phyloP scores from a whole-genome alignment of 345 rosid genomes.

The Pelargonium nanum region DNA sequence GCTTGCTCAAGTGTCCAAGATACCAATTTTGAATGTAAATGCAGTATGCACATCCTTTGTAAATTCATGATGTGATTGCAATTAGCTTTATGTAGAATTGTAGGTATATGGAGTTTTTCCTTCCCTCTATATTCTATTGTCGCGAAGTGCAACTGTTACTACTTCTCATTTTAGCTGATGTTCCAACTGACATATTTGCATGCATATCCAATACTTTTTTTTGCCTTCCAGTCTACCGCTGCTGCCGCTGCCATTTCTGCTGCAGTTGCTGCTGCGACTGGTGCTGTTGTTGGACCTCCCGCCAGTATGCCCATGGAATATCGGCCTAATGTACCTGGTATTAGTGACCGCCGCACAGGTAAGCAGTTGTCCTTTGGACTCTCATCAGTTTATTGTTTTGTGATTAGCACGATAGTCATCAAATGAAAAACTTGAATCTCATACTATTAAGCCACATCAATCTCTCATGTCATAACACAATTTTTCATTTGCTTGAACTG shows the following conservation, averaged over 20 bases:
- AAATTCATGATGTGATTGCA: background rate
- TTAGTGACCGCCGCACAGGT: slow-evolving; percentile 63
- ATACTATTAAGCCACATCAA: background rate
- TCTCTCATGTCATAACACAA: too few species aligned
- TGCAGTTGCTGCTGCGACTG: slow-evolving; percentile 1
- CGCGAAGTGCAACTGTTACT: background rate
- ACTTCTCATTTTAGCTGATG: background rate
- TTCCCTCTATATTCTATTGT: background rate
- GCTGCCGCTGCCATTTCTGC: slow-evolving; percentile 20
- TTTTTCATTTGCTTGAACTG: background rate
- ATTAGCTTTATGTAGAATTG: background rate
- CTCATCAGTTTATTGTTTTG: too few species aligned
- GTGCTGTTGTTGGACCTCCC: slow-evolving; percentile 26
- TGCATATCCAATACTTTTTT: background rate
- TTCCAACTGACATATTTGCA: background rate
- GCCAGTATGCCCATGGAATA: slow-evolving; percentile 18
- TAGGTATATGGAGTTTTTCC: background rate
- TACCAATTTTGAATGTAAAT: too few species aligned
- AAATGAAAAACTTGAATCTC: too few species aligned
- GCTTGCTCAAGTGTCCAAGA: too few species aligned
- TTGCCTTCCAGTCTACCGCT: slow-evolving; percentile 2
- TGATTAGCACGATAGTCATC: too few species aligned
- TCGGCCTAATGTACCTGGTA: slow-evolving; percentile 48
- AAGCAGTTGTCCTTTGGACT: slow-evolving; percentile 5
- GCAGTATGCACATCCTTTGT: too few species aligned